Base-by-base conservation (phyloP, 177 flowering plant species). In the Tripterygium wilfordii region DNA sequence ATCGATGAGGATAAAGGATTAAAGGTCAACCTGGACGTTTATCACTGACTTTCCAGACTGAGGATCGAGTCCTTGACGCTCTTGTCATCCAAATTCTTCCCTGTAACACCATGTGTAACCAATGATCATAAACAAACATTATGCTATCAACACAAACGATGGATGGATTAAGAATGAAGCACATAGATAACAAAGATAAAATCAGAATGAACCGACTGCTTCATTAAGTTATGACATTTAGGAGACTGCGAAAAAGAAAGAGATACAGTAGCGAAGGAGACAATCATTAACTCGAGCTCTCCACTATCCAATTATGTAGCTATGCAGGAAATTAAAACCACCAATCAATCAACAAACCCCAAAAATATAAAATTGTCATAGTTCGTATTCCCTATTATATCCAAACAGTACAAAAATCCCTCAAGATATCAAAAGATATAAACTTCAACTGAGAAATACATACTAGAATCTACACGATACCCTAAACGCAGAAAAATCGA, bases 11-110 rank as follows among this genome's bases (percentile, higher is more conserved):
- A n/a, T n/a, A n/a, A n/a, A n/a, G n/a, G n/a, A n/a, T n/a, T n/a
- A n/a, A n/a, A n/a, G n/a, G n/a, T n/a, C n/a, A 52, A 85, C 96
- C 96, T 56, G 96, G 96, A 42, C 53, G 96, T 63, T 85, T 88
- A 25, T 77, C 71, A 9, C 83, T 42, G 21, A 78, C 81, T 60
- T 68, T 68, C 95, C 92, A 85, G 18, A 63, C 89, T 0, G 81
- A 76, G 32, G 80, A 66, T 48, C 88, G 74, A 48, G 45, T 55
- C 61, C 53, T 81, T 13, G 95, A 75, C 44, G 95, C 96, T 61
- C 62, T 79, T 31, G 61, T 49, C 28, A 85, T 74, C 96, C 96
- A 88, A 49, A 66, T 63, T 48, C 67, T 72, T 18, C 87, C 96
- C 91, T 86, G 5, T 36, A 36, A 36, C 3, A 18, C n/a, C 39